Evolutionary conservation across 164 flowering plant genomes (phyloP), one percentile per base, ranked within the genome.

Genomic region (Santalum album): DNA sequence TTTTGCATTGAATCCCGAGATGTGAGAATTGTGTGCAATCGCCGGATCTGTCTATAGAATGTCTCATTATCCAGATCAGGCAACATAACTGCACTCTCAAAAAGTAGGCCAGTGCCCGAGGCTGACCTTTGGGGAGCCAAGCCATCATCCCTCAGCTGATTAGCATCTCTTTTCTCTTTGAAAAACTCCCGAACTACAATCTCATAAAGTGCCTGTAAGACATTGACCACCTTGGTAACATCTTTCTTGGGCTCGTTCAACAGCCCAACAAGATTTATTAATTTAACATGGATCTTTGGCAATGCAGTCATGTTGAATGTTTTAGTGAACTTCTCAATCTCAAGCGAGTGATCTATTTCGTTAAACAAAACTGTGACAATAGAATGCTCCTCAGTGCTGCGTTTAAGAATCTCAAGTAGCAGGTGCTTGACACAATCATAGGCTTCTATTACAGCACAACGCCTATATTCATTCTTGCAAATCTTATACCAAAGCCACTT

Each of bases 401-500:
- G 48, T 54, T 68, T 74, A 68, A 80, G 55, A 54, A 80, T 78
- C 29, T 58, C 57, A 38, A 72, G 71, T 39, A 82, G 52, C 63
- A 82, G 55, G 49, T 76, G 75, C 68, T 71, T 77, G 49, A 74
- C 45, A 35, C 81, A 65, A 36, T 80, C 82, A 60, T 82, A 82
- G 49, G 88, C 77, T 69, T 82, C 88, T 5, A 82, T 65, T 22
- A 82, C 85, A 22, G 77, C 79, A 57, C 85, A 82, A 2, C 88
- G 81, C 61, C 88, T 66, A 54, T 80, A 82, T 66, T 82, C 88
- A 53, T 65, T 65, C 74, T 82, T 82, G 69, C 69, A 66, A 35
- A 82, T 82, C 61, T 79, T 82, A 49, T 69, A 64, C 85, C 83
- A 82, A 10, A 82, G 67, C 88, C 88, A 76, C 66, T 61, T 69